Conservation (phyloP, 257 asterid genomes). For the Scutellaria baicalensis region DNA sequence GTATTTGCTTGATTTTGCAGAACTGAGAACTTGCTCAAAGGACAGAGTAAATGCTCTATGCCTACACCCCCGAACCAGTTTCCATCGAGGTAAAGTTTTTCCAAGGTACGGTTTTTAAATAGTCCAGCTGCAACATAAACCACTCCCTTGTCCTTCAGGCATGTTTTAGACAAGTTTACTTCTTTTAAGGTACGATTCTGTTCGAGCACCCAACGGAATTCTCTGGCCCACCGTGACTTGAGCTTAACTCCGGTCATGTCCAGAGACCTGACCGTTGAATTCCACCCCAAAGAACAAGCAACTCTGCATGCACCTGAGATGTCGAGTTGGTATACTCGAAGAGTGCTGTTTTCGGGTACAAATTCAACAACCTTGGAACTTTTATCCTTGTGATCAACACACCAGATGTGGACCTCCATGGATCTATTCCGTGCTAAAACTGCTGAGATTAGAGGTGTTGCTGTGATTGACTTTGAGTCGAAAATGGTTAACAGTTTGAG, state of each 20-base stretch:
- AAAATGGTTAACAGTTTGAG: conserved; percentile 49
- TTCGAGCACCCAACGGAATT: conserved; percentile 76
- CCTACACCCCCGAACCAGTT: conserved; percentile 63
- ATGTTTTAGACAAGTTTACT: conserved; percentile 51
- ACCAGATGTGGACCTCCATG: conserved; percentile 73
- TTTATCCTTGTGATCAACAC: conserved; percentile 24
- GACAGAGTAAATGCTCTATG: conserved; percentile 76
- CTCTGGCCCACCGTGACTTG: conserved; percentile 73
- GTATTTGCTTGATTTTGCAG: conserved; percentile 72
- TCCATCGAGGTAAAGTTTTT: conserved; percentile 53
- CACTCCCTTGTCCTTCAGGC: conserved; percentile 65
- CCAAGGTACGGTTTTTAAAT: conserved; percentile 58
- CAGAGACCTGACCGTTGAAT: conserved; percentile 57
- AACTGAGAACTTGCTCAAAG: conserved; percentile 66
- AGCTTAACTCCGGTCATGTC: conserved; percentile 68
- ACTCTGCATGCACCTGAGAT: conserved; percentile 52
- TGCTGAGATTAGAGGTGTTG: conserved; percentile 69
- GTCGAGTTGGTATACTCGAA: conserved; percentile 43
- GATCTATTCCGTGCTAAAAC: conserved; percentile 73
- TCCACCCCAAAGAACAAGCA: conserved; percentile 64
- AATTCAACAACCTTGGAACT: conserved; percentile 55
- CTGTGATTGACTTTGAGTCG: conserved; percentile 39
- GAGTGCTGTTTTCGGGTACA: conserved; percentile 44
- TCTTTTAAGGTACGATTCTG: conserved; percentile 65
- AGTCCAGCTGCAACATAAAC: conserved; percentile 80